Conservation (phyloP, 2,329 filamentous ascomycete genomes). For the Colletotrichum euphorbiae region DNA sequence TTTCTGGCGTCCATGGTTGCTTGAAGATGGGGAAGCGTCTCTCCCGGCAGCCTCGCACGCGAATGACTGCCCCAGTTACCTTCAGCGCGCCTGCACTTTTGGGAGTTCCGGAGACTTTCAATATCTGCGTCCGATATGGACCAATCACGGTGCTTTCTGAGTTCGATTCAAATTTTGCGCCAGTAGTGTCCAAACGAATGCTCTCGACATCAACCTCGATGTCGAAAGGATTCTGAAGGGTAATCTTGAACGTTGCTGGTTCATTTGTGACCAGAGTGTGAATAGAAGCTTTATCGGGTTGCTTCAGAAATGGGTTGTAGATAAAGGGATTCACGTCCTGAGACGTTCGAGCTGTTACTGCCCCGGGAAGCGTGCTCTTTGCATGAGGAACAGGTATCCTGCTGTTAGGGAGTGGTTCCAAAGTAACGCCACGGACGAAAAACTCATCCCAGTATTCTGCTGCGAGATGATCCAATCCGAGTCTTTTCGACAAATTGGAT, state of each 20-base stretch:
- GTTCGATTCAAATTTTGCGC: constrained; percentile 76
- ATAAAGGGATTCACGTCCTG: constrained; percentile 86
- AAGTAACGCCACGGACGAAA: constrained; percentile 79
- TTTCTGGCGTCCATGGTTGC: constrained; percentile 78
- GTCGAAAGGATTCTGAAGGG: constrained; percentile 93
- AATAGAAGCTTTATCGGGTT: constrained; percentile 66
- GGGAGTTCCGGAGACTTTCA: constrained; percentile 78
- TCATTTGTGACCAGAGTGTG: constrained; percentile 83
- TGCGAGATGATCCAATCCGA: constrained; percentile 76
- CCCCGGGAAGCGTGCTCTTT: constrained; percentile 64
- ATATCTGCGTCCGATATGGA: constrained; percentile 83
- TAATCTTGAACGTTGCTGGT: constrained; percentile 80
- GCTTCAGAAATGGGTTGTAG: constrained; percentile 91
- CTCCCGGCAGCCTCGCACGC: constrained; percentile 83
- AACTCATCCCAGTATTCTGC: constrained; percentile 99
- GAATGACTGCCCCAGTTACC: constrained; percentile 82
- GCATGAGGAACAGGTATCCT: constrained; percentile 75
- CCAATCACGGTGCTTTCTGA: constrained; percentile 77
- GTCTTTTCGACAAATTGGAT: constrained; percentile 77
- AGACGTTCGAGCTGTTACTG: constrained; percentile 62
- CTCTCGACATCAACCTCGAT: constrained; percentile 91
- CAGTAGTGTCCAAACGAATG: constrained; percentile 79
- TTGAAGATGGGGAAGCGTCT: constrained; percentile 87
- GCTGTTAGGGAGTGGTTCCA: constrained; percentile 71
- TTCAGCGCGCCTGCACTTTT: constrained; percentile 74